A percentile compares a stretch with the other conserved stretches of the same genome.
phyloP scores from a whole-genome alignment of 441 rosid genomes.

The Gossypium davidsonii region DNA sequence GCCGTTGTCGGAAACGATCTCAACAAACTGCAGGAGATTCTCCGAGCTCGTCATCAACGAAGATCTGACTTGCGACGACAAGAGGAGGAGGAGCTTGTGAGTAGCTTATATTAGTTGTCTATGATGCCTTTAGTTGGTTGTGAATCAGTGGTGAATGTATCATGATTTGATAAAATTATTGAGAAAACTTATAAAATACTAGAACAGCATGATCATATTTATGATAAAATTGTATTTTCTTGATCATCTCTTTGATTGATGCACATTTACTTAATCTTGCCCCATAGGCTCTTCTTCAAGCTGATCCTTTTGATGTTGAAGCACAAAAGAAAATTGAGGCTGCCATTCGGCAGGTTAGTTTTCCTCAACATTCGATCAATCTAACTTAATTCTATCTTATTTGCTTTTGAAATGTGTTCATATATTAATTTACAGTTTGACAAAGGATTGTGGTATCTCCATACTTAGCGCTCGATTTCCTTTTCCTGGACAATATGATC shows the following conservation, averaged over 20 bases:
- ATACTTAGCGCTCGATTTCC: not conserved
- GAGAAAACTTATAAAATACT: not conserved
- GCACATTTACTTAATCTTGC: not conserved
- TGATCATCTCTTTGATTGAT: not conserved
- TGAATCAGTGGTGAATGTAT: not conserved
- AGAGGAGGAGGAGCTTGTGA: slow-evolving; percentile 78
- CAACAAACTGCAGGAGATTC: slow-evolving; percentile 61
- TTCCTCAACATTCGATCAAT: not conserved
- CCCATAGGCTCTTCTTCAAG: slow-evolving; percentile 72
- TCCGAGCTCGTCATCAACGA: slow-evolving; percentile 60
- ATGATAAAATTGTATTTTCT: not conserved
- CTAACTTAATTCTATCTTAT: not conserved
- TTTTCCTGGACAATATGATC: not conserved
- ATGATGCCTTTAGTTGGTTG: not conserved
- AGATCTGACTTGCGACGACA: slow-evolving; percentile 58
- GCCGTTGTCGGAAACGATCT: slow-evolving; percentile 76
- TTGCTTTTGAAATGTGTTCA: not conserved
- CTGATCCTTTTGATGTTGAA: slow-evolving; percentile 97
- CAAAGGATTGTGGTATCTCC: not conserved
- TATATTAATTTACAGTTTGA: not conserved
- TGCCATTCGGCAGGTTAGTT: slow-evolving; percentile 82
- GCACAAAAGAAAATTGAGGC: slow-evolving; percentile 97
- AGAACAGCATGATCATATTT: not conserved
- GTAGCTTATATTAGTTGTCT: slow-evolving; percentile 24
- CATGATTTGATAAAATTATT: not conserved